Evolutionary conservation across 2,329 filamentous ascomycete genomes (phyloP), one percentile per base, ranked within the genome.

Genomic region (Davidsoniella australis): DNA sequence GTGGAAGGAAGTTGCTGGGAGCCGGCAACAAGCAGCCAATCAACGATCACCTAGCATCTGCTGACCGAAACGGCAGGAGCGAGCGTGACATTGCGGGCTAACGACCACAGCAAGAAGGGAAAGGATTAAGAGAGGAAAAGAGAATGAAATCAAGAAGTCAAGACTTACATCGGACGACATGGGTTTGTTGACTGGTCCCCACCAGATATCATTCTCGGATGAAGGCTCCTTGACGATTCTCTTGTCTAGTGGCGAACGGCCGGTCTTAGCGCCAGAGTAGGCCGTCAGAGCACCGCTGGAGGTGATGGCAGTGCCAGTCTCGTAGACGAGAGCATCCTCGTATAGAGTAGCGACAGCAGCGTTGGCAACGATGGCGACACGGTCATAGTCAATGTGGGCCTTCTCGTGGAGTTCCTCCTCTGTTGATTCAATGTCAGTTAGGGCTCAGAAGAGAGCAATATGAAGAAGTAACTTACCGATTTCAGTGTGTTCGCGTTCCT

Each of bases 181-280:
- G 63, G 89, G 85, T 78, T 96, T 96, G 76, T 98, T 98, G 58
- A 98, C 91, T 50, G 91, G 89, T 61, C 91, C 91, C 91, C 91
- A 96, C 91, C 91, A 98, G 62, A 98, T 76, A 54, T 98, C 79
- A 51, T 91, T 81, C 66, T 94, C 81, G 56, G 91, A 96, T 55
- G 78, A 73, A 53, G 80, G 71, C 67, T 98, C 91, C 71, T 93
- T 79, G 63, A 98, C 91, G 63, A 98, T 85, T 65, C 91, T 82
- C 81, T 98, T 98, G 71, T 98, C 91, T 50, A 85, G 80, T 20
- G 91, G 91, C 54, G 91, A 98, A 57, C 91, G 87, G 55, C 91
- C 91, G 54, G 91, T 98, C 78, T 98, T 98, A 60, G 87, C 85
- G 61, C 91, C 91, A 43, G 91, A 96, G 76, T 95, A 98, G 62